Evolutionary conservation across 2,329 filamentous ascomycete species (phyloP).

Genomic region (Penicillium fuscoglaucum): DNA sequence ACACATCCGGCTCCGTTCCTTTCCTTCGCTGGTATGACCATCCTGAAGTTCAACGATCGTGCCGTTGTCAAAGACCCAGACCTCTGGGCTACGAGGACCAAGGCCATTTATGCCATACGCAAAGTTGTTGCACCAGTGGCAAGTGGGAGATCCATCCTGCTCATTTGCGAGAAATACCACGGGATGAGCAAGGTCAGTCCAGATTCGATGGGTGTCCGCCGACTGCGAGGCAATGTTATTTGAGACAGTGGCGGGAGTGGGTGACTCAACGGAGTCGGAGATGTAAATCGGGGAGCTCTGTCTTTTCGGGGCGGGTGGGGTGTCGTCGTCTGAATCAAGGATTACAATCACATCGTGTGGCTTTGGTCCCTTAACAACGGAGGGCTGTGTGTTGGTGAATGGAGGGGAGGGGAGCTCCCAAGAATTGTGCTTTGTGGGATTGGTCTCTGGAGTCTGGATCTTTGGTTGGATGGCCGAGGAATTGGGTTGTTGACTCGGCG

Average conservation of each 20-base stretch:
- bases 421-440: neutral
- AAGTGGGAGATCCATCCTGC: constrained; percentile 26
- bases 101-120: constrained; percentile 44
- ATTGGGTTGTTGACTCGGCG: neutral
- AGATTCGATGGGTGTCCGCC: constrained; percentile 24
- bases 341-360: neutral
- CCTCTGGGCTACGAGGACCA: constrained; percentile 34
- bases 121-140: constrained; percentile 45
- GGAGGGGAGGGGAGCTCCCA: neutral
- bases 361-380: neutral
- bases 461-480: neutral
- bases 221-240: neutral
- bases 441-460: neutral
- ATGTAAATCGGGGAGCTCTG: neutral
- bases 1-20: constrained; percentile 42
- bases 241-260: neutral
- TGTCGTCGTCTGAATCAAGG: neutral
- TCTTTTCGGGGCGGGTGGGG: neutral
- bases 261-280: neutral
- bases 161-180: constrained; percentile 39
- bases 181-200: constrained; percentile 43
- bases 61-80: constrained; percentile 32
- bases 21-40: constrained; percentile 37
- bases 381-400: no score
- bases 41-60: constrained; percentile 41